Evolutionary conservation across 805 yeast species (phyloP).

Genomic region (Candida glaebosa): DNA sequence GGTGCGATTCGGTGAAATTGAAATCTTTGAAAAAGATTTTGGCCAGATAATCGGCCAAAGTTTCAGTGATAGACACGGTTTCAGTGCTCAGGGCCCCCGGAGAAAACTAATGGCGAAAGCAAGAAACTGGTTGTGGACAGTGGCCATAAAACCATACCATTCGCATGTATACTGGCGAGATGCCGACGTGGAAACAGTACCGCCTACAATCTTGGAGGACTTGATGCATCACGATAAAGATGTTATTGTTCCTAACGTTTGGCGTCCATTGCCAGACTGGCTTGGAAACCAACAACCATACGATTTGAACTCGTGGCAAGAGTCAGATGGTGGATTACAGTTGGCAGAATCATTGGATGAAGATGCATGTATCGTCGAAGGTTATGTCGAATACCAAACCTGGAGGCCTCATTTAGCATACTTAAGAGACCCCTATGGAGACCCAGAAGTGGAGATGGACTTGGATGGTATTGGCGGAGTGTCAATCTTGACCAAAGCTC

Average conservation of each 20-base stretch:
- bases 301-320: conserved; percentile 84
- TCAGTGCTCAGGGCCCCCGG: conserved; percentile 93
- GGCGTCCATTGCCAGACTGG: conserved; percentile 90
- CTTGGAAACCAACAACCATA: conserved; percentile 81
- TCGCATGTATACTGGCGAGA: conserved; percentile 98
- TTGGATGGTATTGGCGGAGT: conserved; percentile 98
- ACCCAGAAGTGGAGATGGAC: conserved; percentile 88
- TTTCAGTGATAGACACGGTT: conserved; percentile 90
- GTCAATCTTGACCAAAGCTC: conserved; percentile 82
- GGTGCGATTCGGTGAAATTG: conserved; percentile 78
- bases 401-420: conserved; percentile 98
- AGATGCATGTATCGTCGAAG: conserved; percentile 96
- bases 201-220: conserved; percentile 82
- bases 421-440: conserved; percentile 91
- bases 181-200: conserved; percentile 92
- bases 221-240: conserved; percentile 88
- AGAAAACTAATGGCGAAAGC: conserved; percentile 95
- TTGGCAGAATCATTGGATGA: conserved; percentile 77
- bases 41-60: conserved; percentile 94
- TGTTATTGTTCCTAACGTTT: conserved; percentile 91
- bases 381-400: conserved; percentile 94
- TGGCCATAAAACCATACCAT: conserved; percentile 86
- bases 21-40: conserved; percentile 86
- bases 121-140: conserved; percentile 87
- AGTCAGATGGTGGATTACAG: conserved; percentile 76